Evolutionary conservation across 1,284 basidiomycete genomes (phyloP).

Genomic region (Heterobasidion occidentale): DNA sequence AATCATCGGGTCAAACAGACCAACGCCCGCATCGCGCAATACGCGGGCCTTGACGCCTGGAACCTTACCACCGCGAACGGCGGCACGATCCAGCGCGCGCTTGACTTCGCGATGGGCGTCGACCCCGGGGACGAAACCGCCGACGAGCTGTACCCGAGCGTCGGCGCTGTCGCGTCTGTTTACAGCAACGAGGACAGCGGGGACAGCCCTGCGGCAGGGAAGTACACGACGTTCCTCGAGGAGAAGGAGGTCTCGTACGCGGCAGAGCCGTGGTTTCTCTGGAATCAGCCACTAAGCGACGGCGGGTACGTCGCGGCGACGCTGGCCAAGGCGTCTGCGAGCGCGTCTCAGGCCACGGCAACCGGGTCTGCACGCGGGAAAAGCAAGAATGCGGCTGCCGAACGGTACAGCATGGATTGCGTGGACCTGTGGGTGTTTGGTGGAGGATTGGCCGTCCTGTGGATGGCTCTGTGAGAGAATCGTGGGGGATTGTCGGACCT

Average conservation of each 20-base stretch:
- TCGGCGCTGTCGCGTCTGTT: constrained; percentile 41
- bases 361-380: too few species aligned
- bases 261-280: constrained; percentile 40
- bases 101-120: constrained; percentile 48
- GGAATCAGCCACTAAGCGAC: constrained; percentile 40
- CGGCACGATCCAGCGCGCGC: constrained; percentile 46
- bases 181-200: constrained; percentile 41
- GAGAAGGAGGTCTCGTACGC: constrained; percentile 27
- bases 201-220: constrained; percentile 18
- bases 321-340: neutral
- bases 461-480: too few species aligned
- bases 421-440: too few species aligned
- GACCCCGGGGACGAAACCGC: constrained; percentile 26
- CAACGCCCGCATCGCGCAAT: constrained; percentile 43
- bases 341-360: too few species aligned
- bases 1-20: constrained; percentile 27
- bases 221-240: constrained; percentile 38
- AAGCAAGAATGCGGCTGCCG: too few species aligned
- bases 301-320: constrained; percentile 8
- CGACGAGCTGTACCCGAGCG: constrained; percentile 37
- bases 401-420: too few species aligned
- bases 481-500: too few species aligned
- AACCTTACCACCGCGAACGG: constrained; percentile 36
- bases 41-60: constrained; percentile 38
- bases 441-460: too few species aligned